Base-by-base conservation (phyloP, 2,329 filamentous ascomycete species). In the Penicillium aurantiogriseum region DNA sequence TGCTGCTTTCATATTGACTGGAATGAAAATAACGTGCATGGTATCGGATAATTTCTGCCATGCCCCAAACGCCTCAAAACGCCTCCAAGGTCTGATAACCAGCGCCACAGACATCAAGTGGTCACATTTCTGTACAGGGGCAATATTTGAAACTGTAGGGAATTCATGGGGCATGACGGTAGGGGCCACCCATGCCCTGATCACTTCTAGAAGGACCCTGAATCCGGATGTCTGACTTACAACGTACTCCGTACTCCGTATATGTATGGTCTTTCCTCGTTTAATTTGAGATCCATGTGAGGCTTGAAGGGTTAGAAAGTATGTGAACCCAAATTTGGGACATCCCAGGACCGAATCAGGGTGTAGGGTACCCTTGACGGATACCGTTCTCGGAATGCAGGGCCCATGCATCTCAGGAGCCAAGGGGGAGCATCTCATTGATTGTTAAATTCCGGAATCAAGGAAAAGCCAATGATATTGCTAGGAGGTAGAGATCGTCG, bases 321-420 rank as follows among this genome's bases (percentile, higher is more conserved):
- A 27, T n/a, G 42, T 44, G 27, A 27, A n/a, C 6, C 21, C 4
- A 19, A 23, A 43, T 19, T 42, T 40, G 50, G 50, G 38, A 36
- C n/a, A 19, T 19, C 39, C 27, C 9, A 21, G n/a, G 23, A 40
- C 33, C 17, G 21, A 47, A 31, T 6, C 33, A 48, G 25, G 35
- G 40, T 21, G 42, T 54, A 58, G 45, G 45, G 56, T 61, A 29
- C 31, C 51, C 29, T 54, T 56, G 36, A 56, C 44, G 29, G 58
- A 66, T 65, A 39, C 63, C 61, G 56, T 29, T 23, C 19, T 11
- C n/a, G 59, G 61, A 64, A 66, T 65, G 64, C 21, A 65, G 64
- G 61, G 56, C 42, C 45, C 42, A 35, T 36, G 48, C 19, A 46
- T 21, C 27, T 42, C 29, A 52, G 47, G 29, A 57, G 31, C n/a